Percentiles rank a stretch among this genome's conserved stretches.
Evolutionary conservation across 1,284 basidiomycete species (phyloP).

Genomic region (Puccinia horiana): DNA sequence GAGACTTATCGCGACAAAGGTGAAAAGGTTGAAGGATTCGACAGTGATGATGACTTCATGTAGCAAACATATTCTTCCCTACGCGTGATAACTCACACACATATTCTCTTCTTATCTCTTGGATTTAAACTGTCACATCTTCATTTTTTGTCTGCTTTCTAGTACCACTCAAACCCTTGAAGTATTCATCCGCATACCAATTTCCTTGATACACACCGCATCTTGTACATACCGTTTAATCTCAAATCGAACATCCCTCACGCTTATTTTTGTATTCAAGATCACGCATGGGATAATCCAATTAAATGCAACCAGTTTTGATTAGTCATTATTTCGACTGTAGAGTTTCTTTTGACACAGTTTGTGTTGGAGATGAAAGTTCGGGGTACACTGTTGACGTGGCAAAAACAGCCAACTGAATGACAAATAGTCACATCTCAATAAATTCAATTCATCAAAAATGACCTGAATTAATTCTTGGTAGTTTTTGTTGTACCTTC

Average conservation of each 20-base stretch:
- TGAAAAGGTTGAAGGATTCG: conserved; percentile 48
- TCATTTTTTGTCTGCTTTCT: background rate
- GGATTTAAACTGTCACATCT: background rate
- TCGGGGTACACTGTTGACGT: no score
- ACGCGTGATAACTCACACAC: background rate
- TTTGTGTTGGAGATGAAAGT: no score
- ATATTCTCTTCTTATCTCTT: background rate
- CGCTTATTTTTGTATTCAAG: background rate
- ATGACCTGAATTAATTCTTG: no score
- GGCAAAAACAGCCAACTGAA: no score
- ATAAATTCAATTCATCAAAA: no score
- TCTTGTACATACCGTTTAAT: background rate
- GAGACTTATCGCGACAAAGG: conserved; percentile 37
- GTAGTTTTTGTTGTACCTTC: no score
- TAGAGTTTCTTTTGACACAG: no score
- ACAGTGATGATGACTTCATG: conserved; percentile 50
- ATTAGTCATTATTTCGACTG: background rate
- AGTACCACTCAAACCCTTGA: background rate
- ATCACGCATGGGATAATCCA: background rate
- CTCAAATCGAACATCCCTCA: background rate
- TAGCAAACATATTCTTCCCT: conserved; percentile 1
- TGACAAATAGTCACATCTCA: no score
- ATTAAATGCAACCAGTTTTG: background rate
- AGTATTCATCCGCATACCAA: background rate
- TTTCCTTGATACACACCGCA: background rate